phyloP scores from a whole-genome alignment of 331 rosid genomes.

The Pyracantha coccinea region DNA sequence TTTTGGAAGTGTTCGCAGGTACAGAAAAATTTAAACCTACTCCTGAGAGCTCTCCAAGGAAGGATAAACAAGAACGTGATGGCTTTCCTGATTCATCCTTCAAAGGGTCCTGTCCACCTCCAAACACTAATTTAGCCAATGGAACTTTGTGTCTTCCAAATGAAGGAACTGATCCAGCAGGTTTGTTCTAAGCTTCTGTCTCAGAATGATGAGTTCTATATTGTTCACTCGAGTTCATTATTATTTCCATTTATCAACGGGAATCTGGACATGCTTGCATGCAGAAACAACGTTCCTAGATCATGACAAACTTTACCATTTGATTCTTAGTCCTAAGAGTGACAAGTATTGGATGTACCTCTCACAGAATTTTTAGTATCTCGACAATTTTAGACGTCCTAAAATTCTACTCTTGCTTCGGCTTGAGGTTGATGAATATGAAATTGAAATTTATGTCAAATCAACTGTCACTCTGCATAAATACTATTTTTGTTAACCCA shows the following conservation, averaged over 20 bases:
- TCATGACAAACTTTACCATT: neutral
- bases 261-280: neutral
- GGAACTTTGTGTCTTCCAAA: slow-evolving; percentile 11
- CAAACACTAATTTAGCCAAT: slow-evolving; percentile 2
- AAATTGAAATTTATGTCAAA: neutral
- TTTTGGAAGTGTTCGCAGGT: slow-evolving; percentile 47
- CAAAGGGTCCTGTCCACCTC: slow-evolving; percentile 16
- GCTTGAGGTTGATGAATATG: neutral
- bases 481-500: neutral
- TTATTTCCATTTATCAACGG: neutral
- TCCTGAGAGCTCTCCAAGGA: slow-evolving; percentile 14
- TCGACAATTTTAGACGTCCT: neutral
- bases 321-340: neutral
- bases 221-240: neutral
- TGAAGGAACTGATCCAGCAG: slow-evolving; percentile 27
- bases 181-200: slow-evolving; percentile 18
- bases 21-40: slow-evolving; percentile 18
- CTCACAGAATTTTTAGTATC: slow-evolving; percentile 5
- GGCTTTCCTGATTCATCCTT: slow-evolving; percentile 18
- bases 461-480: neutral
- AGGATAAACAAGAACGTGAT: slow-evolving; percentile 27
- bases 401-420: neutral
- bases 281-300: neutral
- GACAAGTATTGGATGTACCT: neutral
- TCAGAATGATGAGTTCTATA: neutral